A percentile compares a stretch with the other conserved stretches of the same genome.
phyloP scores from a whole-genome alignment of 805 yeast species.

The Metschnikowia cerradonensis region DNA sequence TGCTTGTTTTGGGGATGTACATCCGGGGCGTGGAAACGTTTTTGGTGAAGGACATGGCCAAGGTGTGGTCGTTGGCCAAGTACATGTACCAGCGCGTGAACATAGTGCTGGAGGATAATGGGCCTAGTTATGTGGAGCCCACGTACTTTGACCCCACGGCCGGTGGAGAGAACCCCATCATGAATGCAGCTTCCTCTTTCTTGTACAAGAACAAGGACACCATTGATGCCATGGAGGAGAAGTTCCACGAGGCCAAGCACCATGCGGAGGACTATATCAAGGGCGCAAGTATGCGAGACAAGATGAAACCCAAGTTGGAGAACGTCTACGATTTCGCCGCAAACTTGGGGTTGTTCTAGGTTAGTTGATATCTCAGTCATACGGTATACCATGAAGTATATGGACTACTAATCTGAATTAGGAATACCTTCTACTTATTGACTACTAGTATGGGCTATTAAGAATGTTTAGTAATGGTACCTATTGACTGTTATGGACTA shows the following conservation, averaged over 20 bases:
- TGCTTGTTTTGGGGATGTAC: slow-evolving; percentile 6
- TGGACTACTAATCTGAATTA: no score
- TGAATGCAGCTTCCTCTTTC: background rate
- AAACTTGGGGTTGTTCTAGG: background rate
- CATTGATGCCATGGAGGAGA: background rate
- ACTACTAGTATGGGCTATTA: no score
- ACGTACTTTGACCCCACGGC: background rate
- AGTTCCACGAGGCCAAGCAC: background rate
- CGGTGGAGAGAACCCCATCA: background rate
- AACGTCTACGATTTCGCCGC: background rate
- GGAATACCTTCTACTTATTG: no score
- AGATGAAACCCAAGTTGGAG: background rate
- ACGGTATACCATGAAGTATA: no score
- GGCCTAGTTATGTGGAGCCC: background rate
- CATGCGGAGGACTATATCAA: background rate
- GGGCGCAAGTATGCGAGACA: background rate
- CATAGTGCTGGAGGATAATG: no score
- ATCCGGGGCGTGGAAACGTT: slow-evolving; percentile 12
- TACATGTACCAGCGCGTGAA: background rate
- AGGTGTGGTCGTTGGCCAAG: background rate
- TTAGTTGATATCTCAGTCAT: background rate
- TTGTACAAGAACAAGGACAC: background rate
- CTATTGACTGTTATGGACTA: no score
- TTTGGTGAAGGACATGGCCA: slow-evolving; percentile 7
- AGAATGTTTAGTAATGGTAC: no score